Evolutionary conservation across 225 moss, liverwort and hornwort genomes (phyloP).

Genomic region (Lunularia cruciata): DNA sequence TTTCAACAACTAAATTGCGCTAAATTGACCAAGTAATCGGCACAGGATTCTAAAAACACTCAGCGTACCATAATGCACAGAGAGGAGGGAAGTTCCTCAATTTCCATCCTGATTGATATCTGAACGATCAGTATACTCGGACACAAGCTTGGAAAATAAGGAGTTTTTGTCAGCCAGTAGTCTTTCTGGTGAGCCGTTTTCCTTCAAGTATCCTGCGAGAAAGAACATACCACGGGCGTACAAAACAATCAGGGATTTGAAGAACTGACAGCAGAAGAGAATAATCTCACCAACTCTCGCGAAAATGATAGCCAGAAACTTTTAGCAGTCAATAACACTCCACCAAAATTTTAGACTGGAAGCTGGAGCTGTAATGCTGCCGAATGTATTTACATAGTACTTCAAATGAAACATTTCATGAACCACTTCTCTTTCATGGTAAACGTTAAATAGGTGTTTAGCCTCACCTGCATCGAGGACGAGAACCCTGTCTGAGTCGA

Average conservation of each 20-base stretch:
- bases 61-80: too few relatives aligned
- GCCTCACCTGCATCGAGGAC: constrained; percentile 56
- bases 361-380: too few relatives aligned
- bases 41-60: too few relatives aligned
- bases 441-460: background rate
- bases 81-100: too few relatives aligned
- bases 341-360: background rate
- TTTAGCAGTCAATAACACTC: background rate
- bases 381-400: background rate
- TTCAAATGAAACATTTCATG: background rate
- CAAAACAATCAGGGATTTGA: too few relatives aligned
- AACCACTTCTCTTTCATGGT: background rate
- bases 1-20: too few relatives aligned
- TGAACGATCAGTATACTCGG: constrained; percentile 26
- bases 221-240: too few relatives aligned
- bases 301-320: too few relatives aligned
- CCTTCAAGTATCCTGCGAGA: constrained; percentile 30
- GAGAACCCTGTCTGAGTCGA: constrained; percentile 65
- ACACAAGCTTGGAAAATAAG: constrained; percentile 35
- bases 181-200: constrained; percentile 26
- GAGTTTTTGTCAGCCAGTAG: constrained; percentile 23
- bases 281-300: too few relatives aligned
- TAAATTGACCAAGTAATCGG: too few relatives aligned
- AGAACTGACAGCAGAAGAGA: too few relatives aligned
- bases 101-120: background rate